Conservation (phyloP, 2,329 filamentous ascomycete species). For the Colletotrichum sp. region DNA sequence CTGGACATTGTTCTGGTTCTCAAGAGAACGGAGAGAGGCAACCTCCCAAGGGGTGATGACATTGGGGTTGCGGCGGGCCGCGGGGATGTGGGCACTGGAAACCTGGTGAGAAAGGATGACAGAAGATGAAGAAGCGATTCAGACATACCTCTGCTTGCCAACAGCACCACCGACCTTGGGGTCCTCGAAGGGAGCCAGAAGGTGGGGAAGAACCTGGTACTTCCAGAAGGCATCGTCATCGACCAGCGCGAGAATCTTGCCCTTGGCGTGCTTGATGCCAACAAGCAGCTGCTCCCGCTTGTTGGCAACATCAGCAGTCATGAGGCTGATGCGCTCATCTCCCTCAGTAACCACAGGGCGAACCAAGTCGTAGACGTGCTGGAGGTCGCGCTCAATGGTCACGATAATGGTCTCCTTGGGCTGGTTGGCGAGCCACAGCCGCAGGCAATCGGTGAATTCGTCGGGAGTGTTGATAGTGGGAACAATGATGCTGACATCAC, state of each 20-base stretch:
- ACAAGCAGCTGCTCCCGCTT: constrained; percentile 29
- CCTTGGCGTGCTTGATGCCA: constrained; percentile 24
- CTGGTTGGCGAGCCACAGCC: constrained; percentile 24
- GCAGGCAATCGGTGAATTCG: constrained; percentile 22
- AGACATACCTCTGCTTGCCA: constrained; percentile 23
- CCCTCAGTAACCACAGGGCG: not conserved
- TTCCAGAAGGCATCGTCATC: constrained; percentile 33
- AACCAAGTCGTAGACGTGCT: constrained; percentile 7
- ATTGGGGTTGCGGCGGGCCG: constrained; percentile 16
- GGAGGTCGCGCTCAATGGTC: constrained; percentile 17
- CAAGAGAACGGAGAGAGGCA: constrained; percentile 27
- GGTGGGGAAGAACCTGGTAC: constrained; percentile 8
- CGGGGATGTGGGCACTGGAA: constrained; percentile 24
- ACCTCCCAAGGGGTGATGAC: constrained; percentile 31
- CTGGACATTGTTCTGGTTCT: constrained; percentile 21
- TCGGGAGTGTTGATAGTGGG: constrained; percentile 28
- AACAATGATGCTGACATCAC: constrained; percentile 30
- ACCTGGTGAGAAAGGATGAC: not conserved
- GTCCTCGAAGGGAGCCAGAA: constrained; percentile 30
- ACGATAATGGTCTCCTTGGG: constrained; percentile 33
- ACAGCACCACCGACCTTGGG: constrained; percentile 26
- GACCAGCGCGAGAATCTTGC: constrained; percentile 27
- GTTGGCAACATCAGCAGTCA: constrained; percentile 23
- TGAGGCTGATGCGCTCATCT: constrained; percentile 17
- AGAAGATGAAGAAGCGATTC: not conserved